Base-by-base conservation (phyloP, 1,139 yeast genomes). In the Debaryomyces subglobosus region DNA sequence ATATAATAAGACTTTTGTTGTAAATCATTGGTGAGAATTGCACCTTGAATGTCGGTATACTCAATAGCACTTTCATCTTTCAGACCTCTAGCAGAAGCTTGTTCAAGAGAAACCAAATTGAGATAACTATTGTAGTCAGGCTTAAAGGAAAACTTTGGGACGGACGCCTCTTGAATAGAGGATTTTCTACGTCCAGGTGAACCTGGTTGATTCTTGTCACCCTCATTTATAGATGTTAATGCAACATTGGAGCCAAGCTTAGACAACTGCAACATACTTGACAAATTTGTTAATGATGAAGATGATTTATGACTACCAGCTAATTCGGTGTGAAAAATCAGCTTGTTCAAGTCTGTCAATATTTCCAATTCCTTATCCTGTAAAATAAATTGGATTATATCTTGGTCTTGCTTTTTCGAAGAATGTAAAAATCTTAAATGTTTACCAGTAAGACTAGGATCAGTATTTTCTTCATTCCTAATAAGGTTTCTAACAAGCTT, bases 21-120 rank as follows among this genome's bases (percentile, higher is more conserved):
- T 40, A 70, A 60, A 25, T 71, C 74, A 51, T 74, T 74, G 45
- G 77, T 69, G 53, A 74, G 57, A 16, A 73, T 62, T 15, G 77
- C 78, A 1, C 79, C 79, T 43, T 65, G 63, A 45, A 72, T 58
- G 21, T 64, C 63, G 16, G 61, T 52, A 50, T 48, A 65, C 39
- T 62, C 49, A 35, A 40, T 20, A 12, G 48, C 52, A 12, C 33
- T 30, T 4, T 50, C 50, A 6, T 21, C 34, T 30, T 51, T 48
- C 3, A 9, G 36, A 12, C 32, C 24, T 4, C 42, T 29, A 10
- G 43, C 43, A 13, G 35, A 20, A 18, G 43, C 36, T 12, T 27
- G 27, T 30, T 40, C 43, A n/a, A 29, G 20, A 30, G 37, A 40
- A 8, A 40, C 36, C 29, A 40, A 18, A 20, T 30, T 21, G 16